Evolutionary conservation across 305 asterid genomes (phyloP), one percentile per base, ranked within the genome.

Genomic region (Andrographis paniculata): DNA sequence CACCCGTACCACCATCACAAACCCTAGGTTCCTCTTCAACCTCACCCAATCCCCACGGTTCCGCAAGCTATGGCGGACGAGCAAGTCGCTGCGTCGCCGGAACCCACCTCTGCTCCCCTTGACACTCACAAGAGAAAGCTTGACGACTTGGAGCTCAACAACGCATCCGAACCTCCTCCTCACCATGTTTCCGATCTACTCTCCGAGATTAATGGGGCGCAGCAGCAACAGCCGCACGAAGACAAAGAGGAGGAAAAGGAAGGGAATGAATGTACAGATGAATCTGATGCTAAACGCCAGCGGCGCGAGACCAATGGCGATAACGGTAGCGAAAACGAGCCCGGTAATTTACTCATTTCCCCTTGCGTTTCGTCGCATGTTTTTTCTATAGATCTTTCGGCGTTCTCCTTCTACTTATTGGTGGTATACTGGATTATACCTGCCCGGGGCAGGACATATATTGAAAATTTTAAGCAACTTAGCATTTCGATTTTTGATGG

Each of bases 71-170:
- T 82, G 94, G 88, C 86, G 50, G 94, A 79, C 47, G 88, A 82
- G 62, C 68, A 61, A 16, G 69, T 68, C 14, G 51, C 65, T 22
- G 45, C 64, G 63, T 66, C 69, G 11, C 56, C 74, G 10, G 68
- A 56, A 18, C 60, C 50, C 42, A 48, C 50, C 62, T 66, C 73
- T 6, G 53, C 63, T 40, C 20, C 61, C 12, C 40, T 72, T 45
- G 92, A 86, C 36, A 65, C 69, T 45, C 80, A 71, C 68, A 87
- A 87, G 63, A 66, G 95, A 45, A 87, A 87, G 80, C 87, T 74
- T 17, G 95, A 75, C 6, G 94, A 87, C 60, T 60, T 82, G 74
- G 97, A 80, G 64, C 65, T 66, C 17, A 66, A 57, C 56, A 62
- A 47, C 39, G 61, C 49, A 42, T 60, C 79, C 14, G 79, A 70